Conservation (phyloP, 345 rosid species). For the Eucalyptus polybractea region DNA sequence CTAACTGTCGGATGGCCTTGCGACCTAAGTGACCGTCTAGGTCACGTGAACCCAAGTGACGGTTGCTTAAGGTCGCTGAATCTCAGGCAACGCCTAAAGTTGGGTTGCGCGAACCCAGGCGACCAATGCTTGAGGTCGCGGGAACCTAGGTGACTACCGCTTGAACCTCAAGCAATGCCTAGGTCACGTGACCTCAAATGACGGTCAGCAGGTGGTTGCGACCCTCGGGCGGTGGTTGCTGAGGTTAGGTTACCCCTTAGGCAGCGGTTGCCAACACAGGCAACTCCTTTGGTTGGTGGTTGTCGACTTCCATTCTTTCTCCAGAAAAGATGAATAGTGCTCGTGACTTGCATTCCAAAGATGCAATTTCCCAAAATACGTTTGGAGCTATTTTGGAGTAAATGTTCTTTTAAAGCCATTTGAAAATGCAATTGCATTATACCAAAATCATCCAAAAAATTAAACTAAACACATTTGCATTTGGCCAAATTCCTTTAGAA, state of each 20-base stretch:
- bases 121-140: rapidly evolving
- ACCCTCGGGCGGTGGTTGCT: rapidly evolving
- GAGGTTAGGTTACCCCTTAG: rapidly evolving
- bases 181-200: rapidly evolving
- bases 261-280: rapidly evolving
- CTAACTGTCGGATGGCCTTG: rapidly evolving
- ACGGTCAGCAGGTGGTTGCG: rapidly evolving
- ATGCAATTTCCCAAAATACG: rapidly evolving
- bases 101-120: rapidly evolving
- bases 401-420: rapidly evolving
- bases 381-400: rapidly evolving
- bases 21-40: rapidly evolving
- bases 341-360: rapidly evolving
- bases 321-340: rapidly evolving
- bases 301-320: rapidly evolving
- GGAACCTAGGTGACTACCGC: rapidly evolving
- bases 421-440: rapidly evolving
- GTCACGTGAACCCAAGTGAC: rapidly evolving
- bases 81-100: rapidly evolving
- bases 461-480: too few species aligned
- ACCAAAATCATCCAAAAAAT: rapidly evolving
- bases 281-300: rapidly evolving
- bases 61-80: rapidly evolving
- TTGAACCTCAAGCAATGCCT: rapidly evolving
- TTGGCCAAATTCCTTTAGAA: rapidly evolving